Base-by-base conservation (phyloP, 2,329 filamentous ascomycete species). In the Neodidymelliopsis sp. region DNA sequence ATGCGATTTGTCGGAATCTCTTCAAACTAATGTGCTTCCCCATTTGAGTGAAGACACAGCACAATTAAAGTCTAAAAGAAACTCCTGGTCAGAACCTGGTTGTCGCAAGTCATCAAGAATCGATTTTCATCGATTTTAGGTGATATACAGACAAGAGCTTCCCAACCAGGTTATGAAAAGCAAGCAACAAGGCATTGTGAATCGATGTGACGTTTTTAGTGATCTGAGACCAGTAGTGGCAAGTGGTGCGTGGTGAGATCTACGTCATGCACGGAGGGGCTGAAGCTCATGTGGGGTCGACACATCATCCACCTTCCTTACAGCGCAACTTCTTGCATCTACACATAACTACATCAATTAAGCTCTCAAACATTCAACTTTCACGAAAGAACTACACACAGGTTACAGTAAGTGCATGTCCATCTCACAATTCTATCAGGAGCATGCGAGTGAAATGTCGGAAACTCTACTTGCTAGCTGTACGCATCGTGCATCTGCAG, bases 281-380 rank as follows among this genome's bases (percentile, higher is more conserved):
- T 23, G 9, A 16, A 50, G 40, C 47, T 50, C 28, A 35, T 44
- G 47, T 50, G 47, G 47, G 47, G 47, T 50, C 16, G 35, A 50
- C 35, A 40, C 47, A 37, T 50, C 40, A 43, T 34, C 16, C 34
- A 6, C 12, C 11, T 13, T 12, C 12, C 11, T 13, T 27, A 37
- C 23, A 27, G 19, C 34, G 11, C 11, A 10, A 6, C 8, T 35
- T 13, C 25, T 33, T 33, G 13, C 19, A 33, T 24, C 22, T 30
- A 22, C 24, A 12, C 11, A 20, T 15, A 10, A 16, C 13, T 36
- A 16, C 3, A 29, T 16, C 34, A 25, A 15, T 25, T 18, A 8
- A 10, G 16, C n/a, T 18, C 13, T 18, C 22, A 18, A 18, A 18
- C 34, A 12, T 10, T 25, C 22, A 3, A 18, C 6, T 11, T 15